Base-by-base conservation (phyloP, 2,329 filamentous ascomycete species). In the Colletotrichum orbiculare region DNA sequence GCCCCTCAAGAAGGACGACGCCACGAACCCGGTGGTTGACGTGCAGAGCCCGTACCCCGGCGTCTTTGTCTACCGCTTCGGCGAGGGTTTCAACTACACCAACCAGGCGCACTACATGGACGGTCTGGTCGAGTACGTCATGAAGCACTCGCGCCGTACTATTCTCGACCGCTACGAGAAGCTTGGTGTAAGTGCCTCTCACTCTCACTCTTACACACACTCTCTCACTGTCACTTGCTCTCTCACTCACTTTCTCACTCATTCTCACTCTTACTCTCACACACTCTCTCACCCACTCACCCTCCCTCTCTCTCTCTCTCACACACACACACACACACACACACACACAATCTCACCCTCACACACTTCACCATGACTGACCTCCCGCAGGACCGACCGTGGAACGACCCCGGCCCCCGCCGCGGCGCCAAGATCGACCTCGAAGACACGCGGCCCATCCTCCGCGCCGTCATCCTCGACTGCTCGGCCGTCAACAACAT, bases 391-490 rank as follows among this genome's bases (percentile, higher is more conserved):
- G 76, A 88, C 67, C 81, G 85, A 1, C 82, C 85, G 0, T 88
- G 86, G 86, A 87, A 86, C 69, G 83, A 87, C 66, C 77, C 81
- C 8, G 80, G 75, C 66, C 82, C 77, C 42, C 76, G 73, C 3
- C 73, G 78, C 57, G 76, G 77, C 62, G 69, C 71, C 39, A 60
- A 73, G 47, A 25, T 70, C 43, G 71, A 72, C 17, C 67, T 73
- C 54, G 72, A 72, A n/a, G 76, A 79, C 56, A 70, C 71, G 11
- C 75, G 81, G 1, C 85, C 86, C 0, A 73, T 79, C 10, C 77
- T 88, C 13, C 80, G 80, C 6, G 85, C 87, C 6, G 69, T 89
- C 8, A 78, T 89, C 9, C 77, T 89, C 2, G 87, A 89, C 74
- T 87, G 85, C 70, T 83, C 83, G 0, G 79, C 84, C 2, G 83